These are phyloP conservation scores for Calcarisporium arbuscula DNA, from an alignment of 2,329 filamentous ascomycete genomes.

Conservation along the genomic window DNA sequence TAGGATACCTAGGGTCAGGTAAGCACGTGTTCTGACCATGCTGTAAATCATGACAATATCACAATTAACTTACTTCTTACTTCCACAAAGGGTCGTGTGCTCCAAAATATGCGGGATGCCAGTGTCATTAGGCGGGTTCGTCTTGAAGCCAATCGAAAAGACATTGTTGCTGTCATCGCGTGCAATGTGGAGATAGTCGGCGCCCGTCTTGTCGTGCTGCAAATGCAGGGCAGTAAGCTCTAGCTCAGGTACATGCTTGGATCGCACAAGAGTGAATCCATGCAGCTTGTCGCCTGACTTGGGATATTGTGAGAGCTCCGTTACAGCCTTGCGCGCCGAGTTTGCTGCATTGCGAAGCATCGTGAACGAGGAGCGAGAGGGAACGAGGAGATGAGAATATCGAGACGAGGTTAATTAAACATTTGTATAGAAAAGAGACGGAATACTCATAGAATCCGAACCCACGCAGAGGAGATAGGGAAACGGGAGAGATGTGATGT, in stretches of 20 bases:
- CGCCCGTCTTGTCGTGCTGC: conserved; percentile 89
- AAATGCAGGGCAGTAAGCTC: conserved; percentile 87
- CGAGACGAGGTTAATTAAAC: conserved; percentile 5
- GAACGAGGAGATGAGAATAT: conserved; percentile 1
- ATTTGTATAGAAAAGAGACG: conserved; percentile 2
- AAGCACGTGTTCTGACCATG: conserved; percentile 20
- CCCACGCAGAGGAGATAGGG: too few relatives aligned
- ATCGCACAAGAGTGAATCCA: conserved; percentile 83
- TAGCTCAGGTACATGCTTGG: conserved; percentile 89
- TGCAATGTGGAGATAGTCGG: conserved; percentile 92
- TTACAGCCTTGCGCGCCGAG: conserved; percentile 57
- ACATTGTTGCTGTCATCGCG: conserved; percentile 98
- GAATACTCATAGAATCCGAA: too few relatives aligned
- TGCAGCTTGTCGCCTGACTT: conserved; percentile 79
- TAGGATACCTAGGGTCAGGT: conserved; percentile 70
- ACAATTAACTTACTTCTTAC: conserved; percentile 62
- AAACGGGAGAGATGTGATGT: too few relatives aligned
- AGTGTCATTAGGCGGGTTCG: conserved; percentile 92
- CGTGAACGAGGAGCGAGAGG: conserved; percentile 10
- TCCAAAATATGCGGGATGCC: conserved; percentile 96
- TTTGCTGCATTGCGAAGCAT: conserved; percentile 50
- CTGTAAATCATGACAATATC: conserved; percentile 2
- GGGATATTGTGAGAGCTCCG: conserved; percentile 69
- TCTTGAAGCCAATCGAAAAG: conserved; percentile 98
- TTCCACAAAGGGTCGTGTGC: conserved; percentile 94